Evolutionary conservation across 208 protist genomes (phyloP).

Genomic region (Polymyxa betae): DNA sequence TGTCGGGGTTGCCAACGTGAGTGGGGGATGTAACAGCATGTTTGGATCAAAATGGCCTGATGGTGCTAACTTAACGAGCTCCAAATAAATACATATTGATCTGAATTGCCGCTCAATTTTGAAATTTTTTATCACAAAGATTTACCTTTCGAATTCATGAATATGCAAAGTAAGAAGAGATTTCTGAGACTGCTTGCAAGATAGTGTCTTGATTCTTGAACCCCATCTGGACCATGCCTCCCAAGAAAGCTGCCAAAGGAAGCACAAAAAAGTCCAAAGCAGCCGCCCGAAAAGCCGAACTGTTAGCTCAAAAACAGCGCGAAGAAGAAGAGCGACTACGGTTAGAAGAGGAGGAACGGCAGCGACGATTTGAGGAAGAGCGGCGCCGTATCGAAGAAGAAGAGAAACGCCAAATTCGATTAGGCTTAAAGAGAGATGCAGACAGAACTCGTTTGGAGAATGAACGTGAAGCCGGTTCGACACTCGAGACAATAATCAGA

Average conservation of each 20-base stretch:
- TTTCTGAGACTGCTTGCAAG: no score
- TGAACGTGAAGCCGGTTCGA: background rate
- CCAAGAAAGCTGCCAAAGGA: background rate
- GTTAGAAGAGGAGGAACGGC: slow-evolving; percentile 43
- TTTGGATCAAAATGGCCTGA: no score
- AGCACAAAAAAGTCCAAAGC: background rate
- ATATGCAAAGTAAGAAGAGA: no score
- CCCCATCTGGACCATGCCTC: background rate
- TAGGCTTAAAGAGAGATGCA: background rate
- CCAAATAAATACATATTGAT: no score
- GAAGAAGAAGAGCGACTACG: slow-evolving; percentile 30
- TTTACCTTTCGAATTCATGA: no score
- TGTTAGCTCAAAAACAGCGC: background rate
- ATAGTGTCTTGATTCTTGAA: no score
- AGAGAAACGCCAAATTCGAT: background rate
- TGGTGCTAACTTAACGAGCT: no score
- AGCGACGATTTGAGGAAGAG: background rate
- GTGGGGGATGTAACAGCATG: no score
- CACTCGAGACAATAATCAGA: background rate
- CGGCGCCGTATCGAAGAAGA: background rate
- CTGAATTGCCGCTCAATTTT: no score
- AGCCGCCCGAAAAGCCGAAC: background rate
- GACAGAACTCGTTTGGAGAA: background rate
- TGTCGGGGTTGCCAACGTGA: no score
- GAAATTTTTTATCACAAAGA: no score